Conservation (phyloP, 345 rosid genomes). For the Hibiscus mutabilis region DNA sequence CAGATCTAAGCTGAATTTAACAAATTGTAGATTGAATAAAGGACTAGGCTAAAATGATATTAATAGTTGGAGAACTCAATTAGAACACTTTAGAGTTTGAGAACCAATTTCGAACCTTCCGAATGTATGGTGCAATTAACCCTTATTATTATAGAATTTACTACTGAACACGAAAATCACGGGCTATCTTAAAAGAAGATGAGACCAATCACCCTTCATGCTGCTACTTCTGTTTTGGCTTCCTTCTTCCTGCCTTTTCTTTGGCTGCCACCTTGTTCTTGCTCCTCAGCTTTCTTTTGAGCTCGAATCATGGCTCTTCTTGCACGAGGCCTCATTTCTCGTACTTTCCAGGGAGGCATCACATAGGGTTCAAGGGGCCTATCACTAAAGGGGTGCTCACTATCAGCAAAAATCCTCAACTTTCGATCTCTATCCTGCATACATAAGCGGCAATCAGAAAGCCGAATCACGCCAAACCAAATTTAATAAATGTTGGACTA, state of each 20-base stretch:
- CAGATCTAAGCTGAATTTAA: no score
- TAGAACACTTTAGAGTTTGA: no score
- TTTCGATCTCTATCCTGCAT: conserved; percentile 85
- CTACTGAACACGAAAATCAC: background rate
- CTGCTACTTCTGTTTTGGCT: background rate
- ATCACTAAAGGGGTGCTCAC: conserved; percentile 85
- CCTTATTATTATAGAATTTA: no score
- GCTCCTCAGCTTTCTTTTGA: conserved; percentile 74
- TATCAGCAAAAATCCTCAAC: conserved; percentile 73
- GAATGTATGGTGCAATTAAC: no score
- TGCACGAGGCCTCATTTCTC: conserved; percentile 93
- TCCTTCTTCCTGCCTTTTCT: conserved; percentile 28
- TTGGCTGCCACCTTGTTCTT: conserved; percentile 34
- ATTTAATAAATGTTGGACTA: background rate
- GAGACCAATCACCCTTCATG: conserved; percentile 3
- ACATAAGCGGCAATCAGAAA: conserved; percentile 13
- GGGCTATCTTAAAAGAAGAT: background rate
- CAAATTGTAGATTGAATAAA: no score
- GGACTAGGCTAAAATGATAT: no score
- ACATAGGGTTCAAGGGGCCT: conserved; percentile 57
- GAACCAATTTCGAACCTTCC: no score
- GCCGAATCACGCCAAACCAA: background rate
- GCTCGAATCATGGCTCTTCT: conserved; percentile 91
- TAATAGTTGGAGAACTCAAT: no score
- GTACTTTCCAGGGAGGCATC: conserved; percentile 76